A percentile compares a stretch with the other conserved stretches of the same genome.
Evolutionary conservation across 1,284 basidiomycete species (phyloP).

Genomic region (Gomphus sp.): DNA sequence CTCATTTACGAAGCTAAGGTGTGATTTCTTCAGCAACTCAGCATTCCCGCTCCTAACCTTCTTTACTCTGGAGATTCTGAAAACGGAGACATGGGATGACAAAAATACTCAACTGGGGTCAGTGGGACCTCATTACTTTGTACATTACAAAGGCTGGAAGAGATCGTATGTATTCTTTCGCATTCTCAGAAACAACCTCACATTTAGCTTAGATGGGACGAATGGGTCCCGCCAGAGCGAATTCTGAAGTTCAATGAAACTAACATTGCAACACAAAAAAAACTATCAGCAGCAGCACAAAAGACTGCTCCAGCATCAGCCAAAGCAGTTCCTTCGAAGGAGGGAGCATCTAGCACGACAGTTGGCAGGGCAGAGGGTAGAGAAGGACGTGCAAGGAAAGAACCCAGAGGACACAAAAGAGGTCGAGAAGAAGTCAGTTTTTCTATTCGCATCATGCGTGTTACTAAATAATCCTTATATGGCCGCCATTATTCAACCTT

Average conservation of each 20-base stretch:
- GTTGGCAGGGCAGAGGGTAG: conserved; percentile 28
- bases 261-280: conserved; percentile 77
- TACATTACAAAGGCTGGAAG: conserved; percentile 99
- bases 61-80: conserved; percentile 47
- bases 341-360: conserved; percentile 18
- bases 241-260: conserved; percentile 84
- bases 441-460: not conserved
- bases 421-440: conserved; percentile 16
- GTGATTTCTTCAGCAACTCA: not conserved
- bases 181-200: not conserved
- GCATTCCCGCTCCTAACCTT: not conserved
- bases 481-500: not conserved
- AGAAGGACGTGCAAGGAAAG: conserved; percentile 24
- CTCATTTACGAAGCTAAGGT: conserved; percentile 92
- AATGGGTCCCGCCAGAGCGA: conserved; percentile 86
- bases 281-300: conserved; percentile 29
- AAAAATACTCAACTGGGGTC: conserved; percentile 55
- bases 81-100: conserved; percentile 70
- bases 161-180: conserved; percentile 60
- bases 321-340: conserved; percentile 19
- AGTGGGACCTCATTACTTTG: conserved; percentile 81
- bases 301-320: conserved; percentile 27
- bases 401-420: conserved; percentile 19
- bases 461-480: not conserved
- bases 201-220: conserved; percentile 74